Conservation (phyloP, 345 rosid genomes). For the Alliaria petiolata region DNA sequence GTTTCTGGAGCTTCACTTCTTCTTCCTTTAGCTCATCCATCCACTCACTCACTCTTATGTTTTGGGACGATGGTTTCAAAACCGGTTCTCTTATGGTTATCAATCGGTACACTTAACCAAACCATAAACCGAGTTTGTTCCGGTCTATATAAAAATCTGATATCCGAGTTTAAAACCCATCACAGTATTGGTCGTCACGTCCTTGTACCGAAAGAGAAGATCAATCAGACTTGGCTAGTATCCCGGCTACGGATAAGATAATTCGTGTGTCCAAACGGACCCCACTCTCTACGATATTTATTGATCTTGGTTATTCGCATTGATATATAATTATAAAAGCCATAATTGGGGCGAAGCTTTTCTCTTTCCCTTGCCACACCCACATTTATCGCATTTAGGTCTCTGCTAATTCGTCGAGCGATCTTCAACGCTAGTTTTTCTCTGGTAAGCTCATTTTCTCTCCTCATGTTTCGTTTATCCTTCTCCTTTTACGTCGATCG, state of each 20-base stretch:
- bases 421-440: conserved; percentile 27
- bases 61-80: not conserved
- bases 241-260: not conserved
- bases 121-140: not conserved
- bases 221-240: no score
- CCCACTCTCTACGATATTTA: no score
- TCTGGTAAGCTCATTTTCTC: conserved; percentile 32
- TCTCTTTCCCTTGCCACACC: not conserved
- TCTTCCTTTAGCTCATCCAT: conserved; percentile 39
- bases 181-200: not conserved
- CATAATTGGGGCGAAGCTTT: not conserved
- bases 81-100: not conserved
- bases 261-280: not conserved
- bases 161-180: no score
- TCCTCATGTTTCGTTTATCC: conserved; percentile 4
- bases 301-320: no score
- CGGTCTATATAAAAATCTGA: no score
- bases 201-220: not conserved
- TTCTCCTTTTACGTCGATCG: conserved; percentile 3
- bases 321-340: no score
- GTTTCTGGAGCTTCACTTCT: conserved; percentile 7
- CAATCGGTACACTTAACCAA: not conserved
- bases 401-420: not conserved
- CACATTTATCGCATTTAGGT: conserved; percentile 21
- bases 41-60: not conserved